A percentile compares a stretch with the other conserved stretches of the same genome.
Conservation (phyloP, 2,329 filamentous ascomycete genomes). For the Rhynchosporium graminicola region DNA sequence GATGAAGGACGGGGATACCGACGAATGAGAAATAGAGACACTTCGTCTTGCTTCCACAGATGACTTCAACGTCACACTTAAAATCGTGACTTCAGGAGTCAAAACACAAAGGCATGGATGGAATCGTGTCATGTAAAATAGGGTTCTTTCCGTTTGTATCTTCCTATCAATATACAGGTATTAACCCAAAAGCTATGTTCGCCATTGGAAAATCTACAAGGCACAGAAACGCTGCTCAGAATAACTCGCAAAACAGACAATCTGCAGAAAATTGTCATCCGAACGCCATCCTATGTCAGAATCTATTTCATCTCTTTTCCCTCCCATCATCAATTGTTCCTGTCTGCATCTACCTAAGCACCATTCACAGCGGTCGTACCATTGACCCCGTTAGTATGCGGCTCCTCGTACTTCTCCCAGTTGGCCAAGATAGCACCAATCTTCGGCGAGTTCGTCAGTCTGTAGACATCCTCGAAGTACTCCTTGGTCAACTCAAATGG, state of each 20-base stretch:
- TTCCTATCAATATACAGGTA: constrained; percentile 11
- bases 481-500: constrained; percentile 96
- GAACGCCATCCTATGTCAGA: constrained; percentile 22
- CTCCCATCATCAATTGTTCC: background rate
- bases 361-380: constrained; percentile 28
- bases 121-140: background rate
- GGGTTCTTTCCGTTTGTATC: background rate
- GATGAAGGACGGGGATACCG: no score
- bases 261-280: constrained; percentile 8
- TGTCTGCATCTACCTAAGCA: constrained; percentile 19
- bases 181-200: background rate
- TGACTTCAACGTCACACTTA: no score
- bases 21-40: no score
- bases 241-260: constrained; percentile 14
- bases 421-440: constrained; percentile 41
- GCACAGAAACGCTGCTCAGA: constrained; percentile 12
- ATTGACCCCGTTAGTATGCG: constrained; percentile 35
- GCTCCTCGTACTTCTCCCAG: constrained; percentile 42
- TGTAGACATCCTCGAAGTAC: constrained; percentile 99
- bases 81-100: no score
- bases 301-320: constrained; percentile 9
- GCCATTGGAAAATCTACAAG: constrained; percentile 11
- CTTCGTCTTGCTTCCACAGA: no score
- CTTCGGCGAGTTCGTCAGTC: constrained; percentile 69
- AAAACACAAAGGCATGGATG: no score